Conservation (phyloP, 2,329 filamentous ascomycete species). For the Botryosphaeria dothidea region DNA sequence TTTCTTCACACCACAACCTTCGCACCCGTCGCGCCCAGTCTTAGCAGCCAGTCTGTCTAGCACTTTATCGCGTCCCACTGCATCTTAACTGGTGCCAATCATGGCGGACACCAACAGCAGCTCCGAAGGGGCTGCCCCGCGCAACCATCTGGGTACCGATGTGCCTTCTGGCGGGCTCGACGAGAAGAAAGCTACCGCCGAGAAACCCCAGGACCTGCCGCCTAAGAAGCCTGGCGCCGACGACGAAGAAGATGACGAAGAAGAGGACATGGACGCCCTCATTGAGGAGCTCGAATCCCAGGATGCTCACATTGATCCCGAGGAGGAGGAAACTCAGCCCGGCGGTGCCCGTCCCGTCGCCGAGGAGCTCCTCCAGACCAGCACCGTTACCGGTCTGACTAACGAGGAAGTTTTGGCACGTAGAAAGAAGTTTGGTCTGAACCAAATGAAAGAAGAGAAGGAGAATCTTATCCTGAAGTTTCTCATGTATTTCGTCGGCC, state of each 20-base stretch:
- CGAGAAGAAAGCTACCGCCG: constrained; percentile 29
- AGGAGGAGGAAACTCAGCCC: constrained; percentile 54
- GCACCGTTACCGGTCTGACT: constrained; percentile 63
- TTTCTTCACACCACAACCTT: neutral
- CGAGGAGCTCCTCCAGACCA: constrained; percentile 77
- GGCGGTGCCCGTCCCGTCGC: constrained; percentile 63
- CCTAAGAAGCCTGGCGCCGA: constrained; percentile 22
- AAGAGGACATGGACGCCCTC: constrained; percentile 81
- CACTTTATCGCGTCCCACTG: neutral
- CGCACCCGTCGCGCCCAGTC: neutral
- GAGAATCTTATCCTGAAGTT: constrained; percentile 85
- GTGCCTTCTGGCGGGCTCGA: constrained; percentile 29
- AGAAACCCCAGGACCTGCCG: constrained; percentile 24
- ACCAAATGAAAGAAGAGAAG: constrained; percentile 90
- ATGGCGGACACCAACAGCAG: constrained; percentile 19
- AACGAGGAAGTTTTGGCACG: constrained; percentile 61
- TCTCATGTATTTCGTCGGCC: constrained; percentile 77
- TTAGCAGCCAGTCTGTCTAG: constrained; percentile 1
- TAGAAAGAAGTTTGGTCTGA: constrained; percentile 73
- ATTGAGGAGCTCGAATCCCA: constrained; percentile 85
- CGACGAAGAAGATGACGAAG: constrained; percentile 70
- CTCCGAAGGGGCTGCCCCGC: constrained; percentile 19
- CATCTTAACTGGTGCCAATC: constrained; percentile 9
- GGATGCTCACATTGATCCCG: constrained; percentile 68
- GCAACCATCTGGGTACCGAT: constrained; percentile 29